Evolutionary conservation across 257 asterid genomes (phyloP), one percentile per base, ranked within the genome.

Genomic region (Nemophila menziesii): DNA sequence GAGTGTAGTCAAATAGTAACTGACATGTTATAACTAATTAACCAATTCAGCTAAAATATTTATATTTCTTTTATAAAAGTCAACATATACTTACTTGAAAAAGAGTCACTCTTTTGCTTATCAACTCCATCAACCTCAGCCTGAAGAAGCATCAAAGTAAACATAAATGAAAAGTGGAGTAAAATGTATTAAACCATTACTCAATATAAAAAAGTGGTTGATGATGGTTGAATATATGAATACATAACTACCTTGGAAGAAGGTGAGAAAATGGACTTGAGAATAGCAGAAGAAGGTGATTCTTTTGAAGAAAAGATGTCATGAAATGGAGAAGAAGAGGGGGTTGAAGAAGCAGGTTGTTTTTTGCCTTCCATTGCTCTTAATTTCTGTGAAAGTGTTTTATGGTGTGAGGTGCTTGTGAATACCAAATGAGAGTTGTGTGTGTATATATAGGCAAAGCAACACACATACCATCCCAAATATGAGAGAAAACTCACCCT

Each of bases 251-350:
- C 94, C 94, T 72, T 70, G 8, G 69, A 24, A 29, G 36, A 29
- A 16, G 85, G 93, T 11, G 87, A 58, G 19, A 82, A 79, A 51
- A 86, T 75, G 1, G 97, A 68, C 12, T 67, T 66, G 27, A 79
- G 77, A 56, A 79, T 54, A 56, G 69, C 71, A 37, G 92, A 56
- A 50, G 93, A 58, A 2, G 36, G 12, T 29, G 36, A 29, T 2
- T 29, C 79, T 51, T 77, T 79, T 0, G 76, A 79, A 56, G 93
- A 94, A 40, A 86, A 86, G 63, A 82, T 93, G 60, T 82, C 94
- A 82, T 90, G 48, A 57, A 87, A 66, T 34, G 82, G 71, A 29
- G 97, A 76, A 29, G 36, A 29, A 29, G 36, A 29, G 55, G 93
- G 78, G 29, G 92, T 75, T 19, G 75, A 74, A 7, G 36, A 29